Base-by-base conservation (phyloP, 305 asterid genomes). In the Fraxinus velutina region DNA sequence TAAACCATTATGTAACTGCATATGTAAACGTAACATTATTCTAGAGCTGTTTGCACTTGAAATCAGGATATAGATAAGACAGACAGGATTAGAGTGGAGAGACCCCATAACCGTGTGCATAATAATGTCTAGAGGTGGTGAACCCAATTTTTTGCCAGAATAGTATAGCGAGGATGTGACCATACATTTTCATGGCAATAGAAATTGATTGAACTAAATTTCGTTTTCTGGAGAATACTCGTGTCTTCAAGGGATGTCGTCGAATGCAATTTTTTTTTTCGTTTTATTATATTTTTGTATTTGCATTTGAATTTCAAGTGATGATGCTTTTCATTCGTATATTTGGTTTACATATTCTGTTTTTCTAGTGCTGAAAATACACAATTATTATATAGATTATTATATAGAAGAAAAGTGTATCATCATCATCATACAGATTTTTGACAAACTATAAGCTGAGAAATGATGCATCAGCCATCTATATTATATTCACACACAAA, bases 61-160 rank as follows among this genome's bases (percentile, higher is more conserved):
- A 68, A 33, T 78, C 36, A 77, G 73, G 77, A 66, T 37, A 64
- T 75, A 62, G 83, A 24, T 12, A 42, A 42, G 52, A 57, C 57
- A n/a, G 72, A 30, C 13, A 24, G 52, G 74, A 50, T 74, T 74
- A 42, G 42, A 76, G 79, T 76, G 89, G 24, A 33, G 64, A 82
- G 64, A 82, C 60, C 37, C 66, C 77, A 37, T 44, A 29, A 55
- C 68, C 72, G 32, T 83, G 91, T 87, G 84, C 17, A 44, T 44
- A 52, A 88, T 87, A 86, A 24, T n/a, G 37, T 50, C 33, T 37
- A 68, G 74, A 29, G 74, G 9, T 24, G 74, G 71, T 7, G 32
- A 29, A n/a, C 37, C 17, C 37, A 68, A 29, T 27, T 29, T 68
- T 29, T 27, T 33, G 8, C 36, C 10, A 68, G 39, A 68, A 9